Conservation (phyloP, 73 alveolate species). For the Breviolum minutum region DNA sequence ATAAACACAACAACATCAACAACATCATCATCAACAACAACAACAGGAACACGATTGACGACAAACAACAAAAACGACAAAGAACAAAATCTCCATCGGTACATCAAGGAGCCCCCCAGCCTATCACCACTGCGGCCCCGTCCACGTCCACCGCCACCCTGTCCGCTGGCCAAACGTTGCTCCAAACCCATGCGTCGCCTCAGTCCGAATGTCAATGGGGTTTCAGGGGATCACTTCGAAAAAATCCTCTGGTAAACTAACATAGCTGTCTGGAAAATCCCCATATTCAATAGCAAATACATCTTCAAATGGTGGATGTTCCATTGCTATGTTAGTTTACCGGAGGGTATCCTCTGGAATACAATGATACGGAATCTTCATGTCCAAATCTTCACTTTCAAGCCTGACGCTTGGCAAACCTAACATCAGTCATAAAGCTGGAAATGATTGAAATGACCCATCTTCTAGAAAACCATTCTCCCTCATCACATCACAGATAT, state of each 20-base stretch:
- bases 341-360: neutral
- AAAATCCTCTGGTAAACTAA: too few relatives aligned
- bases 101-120: neutral
- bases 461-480: too few relatives aligned
- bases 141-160: neutral
- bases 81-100: neutral
- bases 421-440: too few relatives aligned
- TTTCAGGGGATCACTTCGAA: neutral
- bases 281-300: too few relatives aligned
- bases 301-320: too few relatives aligned
- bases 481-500: too few relatives aligned
- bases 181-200: constrained; percentile 54
- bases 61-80: neutral
- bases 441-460: too few relatives aligned
- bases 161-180: constrained; percentile 9
- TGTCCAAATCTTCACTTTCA: neutral
- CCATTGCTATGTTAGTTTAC: too few relatives aligned
- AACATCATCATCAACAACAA: too few relatives aligned
- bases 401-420: too few relatives aligned
- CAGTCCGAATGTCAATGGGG: neutral
- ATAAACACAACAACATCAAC: too few relatives aligned
- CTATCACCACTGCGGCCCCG: neutral
- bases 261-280: too few relatives aligned
- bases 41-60: neutral
- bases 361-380: neutral